Percentiles rank a stretch among this genome's conserved stretches.
Conservation (phyloP, 441 rosid genomes). For the Pelargonium cotyledonis region DNA sequence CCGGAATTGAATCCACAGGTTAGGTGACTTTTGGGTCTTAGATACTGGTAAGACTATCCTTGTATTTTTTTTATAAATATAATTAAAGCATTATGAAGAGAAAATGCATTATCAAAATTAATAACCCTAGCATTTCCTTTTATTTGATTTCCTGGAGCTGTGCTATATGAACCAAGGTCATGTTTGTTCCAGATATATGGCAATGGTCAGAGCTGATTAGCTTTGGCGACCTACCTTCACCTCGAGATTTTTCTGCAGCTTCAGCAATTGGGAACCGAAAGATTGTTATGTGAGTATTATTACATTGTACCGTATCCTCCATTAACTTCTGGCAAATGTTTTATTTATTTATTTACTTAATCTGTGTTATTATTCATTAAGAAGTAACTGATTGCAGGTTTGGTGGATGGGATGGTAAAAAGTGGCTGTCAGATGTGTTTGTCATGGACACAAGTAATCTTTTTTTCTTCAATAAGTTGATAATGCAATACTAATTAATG, state of each 20-base stretch:
- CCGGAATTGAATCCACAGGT: conserved; percentile 42
- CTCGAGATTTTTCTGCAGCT: conserved; percentile 88
- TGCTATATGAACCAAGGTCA: conserved; percentile 14
- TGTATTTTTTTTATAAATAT: background rate
- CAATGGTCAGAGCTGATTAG: conserved; percentile 97
- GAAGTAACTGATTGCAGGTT: conserved; percentile 48
- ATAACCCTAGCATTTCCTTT: conserved; percentile 4
- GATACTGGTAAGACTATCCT: conserved; percentile 65
- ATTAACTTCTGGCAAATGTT: conserved; percentile 15
- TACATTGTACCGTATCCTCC: conserved; percentile 14
- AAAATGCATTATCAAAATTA: conserved; percentile 8
- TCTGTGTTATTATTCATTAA: conserved; percentile 10
- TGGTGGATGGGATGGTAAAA: conserved; percentile 99
- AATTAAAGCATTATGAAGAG: background rate
- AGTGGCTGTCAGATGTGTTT: conserved; percentile 95
- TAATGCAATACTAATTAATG: background rate
- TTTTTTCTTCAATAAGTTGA: conserved; percentile 14
- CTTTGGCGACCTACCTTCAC: conserved; percentile 92
- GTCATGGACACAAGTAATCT: conserved; percentile 81
- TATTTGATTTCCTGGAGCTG: background rate
- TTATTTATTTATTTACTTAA: background rate
- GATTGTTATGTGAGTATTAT: conserved; percentile 66
- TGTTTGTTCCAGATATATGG: conserved; percentile 74
- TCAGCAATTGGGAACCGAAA: conserved; percentile 82
- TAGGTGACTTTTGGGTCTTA: conserved; percentile 96